These are phyloP conservation scores for Sugiyamaella sp. DNA, from an alignment of 1,139 yeast species.

Conservation along the genomic window DNA sequence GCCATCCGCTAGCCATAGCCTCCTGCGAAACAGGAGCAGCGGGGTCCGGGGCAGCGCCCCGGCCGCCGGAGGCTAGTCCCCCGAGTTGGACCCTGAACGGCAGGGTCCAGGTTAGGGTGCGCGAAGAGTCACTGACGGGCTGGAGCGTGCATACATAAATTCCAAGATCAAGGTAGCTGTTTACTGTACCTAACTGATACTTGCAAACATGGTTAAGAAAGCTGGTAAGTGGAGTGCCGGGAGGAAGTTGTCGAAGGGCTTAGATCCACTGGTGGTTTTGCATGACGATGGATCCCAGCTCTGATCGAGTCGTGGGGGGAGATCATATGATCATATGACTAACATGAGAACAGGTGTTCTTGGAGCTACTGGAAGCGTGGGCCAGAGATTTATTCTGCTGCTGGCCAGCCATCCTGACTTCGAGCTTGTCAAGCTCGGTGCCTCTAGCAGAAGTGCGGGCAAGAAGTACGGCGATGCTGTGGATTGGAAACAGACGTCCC, in stretches of 20 bases:
- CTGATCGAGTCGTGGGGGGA: no score
- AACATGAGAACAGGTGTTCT: slow-evolving; percentile 66
- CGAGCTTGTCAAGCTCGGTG: slow-evolving; percentile 83
- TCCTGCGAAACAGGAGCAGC: no score
- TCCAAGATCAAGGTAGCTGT: no score
- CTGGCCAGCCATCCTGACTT: slow-evolving; percentile 89
- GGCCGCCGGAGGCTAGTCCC: no score
- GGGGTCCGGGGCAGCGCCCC: no score
- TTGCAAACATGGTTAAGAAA: slow-evolving; percentile 12
- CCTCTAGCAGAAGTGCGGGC: slow-evolving; percentile 93
- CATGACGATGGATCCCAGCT: no score
- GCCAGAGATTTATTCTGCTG: slow-evolving; percentile 89
- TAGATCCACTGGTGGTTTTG: neutral
- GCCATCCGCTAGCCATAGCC: no score
- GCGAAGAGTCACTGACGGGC: no score
- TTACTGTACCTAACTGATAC: neutral
- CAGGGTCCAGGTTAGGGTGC: no score
- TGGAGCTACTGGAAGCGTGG: slow-evolving; percentile 98
- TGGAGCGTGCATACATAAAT: neutral
- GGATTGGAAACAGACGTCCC: slow-evolving; percentile 90
- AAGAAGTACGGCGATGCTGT: slow-evolving; percentile 82
- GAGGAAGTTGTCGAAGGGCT: no score
- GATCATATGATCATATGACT: no score
- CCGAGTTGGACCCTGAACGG: no score
- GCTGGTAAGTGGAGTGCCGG: slow-evolving; percentile 17